These are phyloP conservation scores for Kurtzmaniella natalensis DNA, from an alignment of 1,139 yeast species.

Conservation along the genomic window DNA sequence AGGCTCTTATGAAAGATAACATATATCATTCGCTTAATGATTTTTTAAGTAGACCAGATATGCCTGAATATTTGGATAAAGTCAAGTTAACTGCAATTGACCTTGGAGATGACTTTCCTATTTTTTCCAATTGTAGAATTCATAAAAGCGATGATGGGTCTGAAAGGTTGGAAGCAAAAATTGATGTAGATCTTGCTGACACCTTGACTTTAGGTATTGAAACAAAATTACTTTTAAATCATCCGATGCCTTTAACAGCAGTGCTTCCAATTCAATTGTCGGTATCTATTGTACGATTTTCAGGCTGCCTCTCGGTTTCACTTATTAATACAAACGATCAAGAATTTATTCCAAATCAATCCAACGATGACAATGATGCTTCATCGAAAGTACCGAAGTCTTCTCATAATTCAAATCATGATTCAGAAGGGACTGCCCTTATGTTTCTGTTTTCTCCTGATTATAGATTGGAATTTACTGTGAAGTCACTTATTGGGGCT, in stretches of 20 bases:
- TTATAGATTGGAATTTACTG: constrained; percentile 79
- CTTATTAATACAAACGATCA: constrained; percentile 51
- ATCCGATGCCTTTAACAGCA: constrained; percentile 83
- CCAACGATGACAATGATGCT: too few relatives aligned
- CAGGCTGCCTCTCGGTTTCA: constrained; percentile 88
- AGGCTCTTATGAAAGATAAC: constrained; percentile 80
- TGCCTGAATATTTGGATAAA: constrained; percentile 78
- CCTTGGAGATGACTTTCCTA: constrained; percentile 94
- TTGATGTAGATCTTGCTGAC: constrained; percentile 90
- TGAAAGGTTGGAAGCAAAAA: constrained; percentile 78
- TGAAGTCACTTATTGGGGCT: constrained; percentile 85
- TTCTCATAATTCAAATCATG: constrained; percentile 3
- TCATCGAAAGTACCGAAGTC: not conserved
- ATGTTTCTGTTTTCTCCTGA: constrained; percentile 91
- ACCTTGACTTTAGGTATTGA: constrained; percentile 87
- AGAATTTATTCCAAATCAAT: constrained; percentile 16
- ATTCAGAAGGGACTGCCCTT: constrained; percentile 55
- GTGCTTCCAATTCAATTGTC: constrained; percentile 77
- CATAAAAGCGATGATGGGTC: constrained; percentile 46
- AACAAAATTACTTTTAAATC: constrained; percentile 74
- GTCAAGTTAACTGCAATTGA: constrained; percentile 83
- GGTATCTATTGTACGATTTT: constrained; percentile 85
- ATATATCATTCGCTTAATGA: constrained; percentile 72
- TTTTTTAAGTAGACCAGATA: constrained; percentile 42
- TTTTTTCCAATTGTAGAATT: constrained; percentile 88